Conservation (phyloP, 306 rosid genomes). For the Cucurbita ficifolia region DNA sequence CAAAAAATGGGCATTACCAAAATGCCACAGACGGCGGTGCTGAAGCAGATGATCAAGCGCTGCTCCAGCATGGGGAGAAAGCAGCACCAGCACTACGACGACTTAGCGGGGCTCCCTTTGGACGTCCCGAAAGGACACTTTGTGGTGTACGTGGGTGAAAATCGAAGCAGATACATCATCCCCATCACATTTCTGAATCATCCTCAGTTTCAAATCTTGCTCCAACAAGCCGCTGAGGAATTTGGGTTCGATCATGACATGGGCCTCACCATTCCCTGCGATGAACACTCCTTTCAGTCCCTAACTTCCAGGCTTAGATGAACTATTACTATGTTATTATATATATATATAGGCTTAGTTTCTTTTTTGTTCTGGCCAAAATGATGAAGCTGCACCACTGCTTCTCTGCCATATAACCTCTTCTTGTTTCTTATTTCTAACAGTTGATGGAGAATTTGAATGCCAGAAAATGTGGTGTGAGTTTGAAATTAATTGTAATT, state of each 20-base stretch:
- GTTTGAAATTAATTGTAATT: background rate
- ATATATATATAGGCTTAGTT: no score
- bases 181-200: conserved; percentile 55
- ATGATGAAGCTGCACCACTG: conserved; percentile 68
- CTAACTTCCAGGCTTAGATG: conserved; percentile 27
- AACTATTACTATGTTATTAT: no score
- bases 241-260: conserved; percentile 77
- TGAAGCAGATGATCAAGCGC: conserved; percentile 74
- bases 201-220: conserved; percentile 72
- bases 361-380: background rate
- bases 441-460: background rate
- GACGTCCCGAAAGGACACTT: conserved; percentile 94
- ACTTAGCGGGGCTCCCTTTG: conserved; percentile 33
- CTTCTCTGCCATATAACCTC: conserved; percentile 43
- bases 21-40: conserved; percentile 45
- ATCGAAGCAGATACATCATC: conserved; percentile 70
- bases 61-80: conserved; percentile 74
- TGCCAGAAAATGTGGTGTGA: background rate
- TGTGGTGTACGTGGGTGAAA: conserved; percentile 79
- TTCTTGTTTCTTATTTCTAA: background rate
- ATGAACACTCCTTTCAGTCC: conserved; percentile 52
- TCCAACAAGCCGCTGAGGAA: conserved; percentile 81
- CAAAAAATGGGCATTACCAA: background rate
- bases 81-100: conserved; percentile 24
- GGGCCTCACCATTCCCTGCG: conserved; percentile 92